Conservation (phyloP, 192 early-diverging fungal species). For the Coemansia sp. region DNA sequence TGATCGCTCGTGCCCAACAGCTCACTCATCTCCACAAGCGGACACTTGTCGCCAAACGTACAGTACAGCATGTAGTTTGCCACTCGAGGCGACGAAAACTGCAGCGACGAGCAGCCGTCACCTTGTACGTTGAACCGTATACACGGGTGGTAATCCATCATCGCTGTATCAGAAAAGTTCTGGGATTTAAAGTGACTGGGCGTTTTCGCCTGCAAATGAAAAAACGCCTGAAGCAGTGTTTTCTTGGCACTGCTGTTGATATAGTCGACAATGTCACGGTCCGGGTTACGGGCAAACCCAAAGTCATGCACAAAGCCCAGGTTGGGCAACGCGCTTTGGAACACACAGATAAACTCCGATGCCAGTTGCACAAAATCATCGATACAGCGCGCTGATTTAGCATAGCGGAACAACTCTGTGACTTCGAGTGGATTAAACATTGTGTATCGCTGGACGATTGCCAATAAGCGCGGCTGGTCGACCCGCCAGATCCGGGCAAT, state of each 20-base stretch:
- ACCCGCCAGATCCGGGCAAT: too few relatives aligned
- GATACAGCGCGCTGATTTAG: neutral
- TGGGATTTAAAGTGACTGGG: neutral
- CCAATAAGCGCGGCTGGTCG: too few relatives aligned
- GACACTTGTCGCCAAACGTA: neutral
- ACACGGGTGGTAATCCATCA: neutral
- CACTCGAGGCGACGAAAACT: neutral
- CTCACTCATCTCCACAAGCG: neutral
- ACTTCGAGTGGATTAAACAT: neutral
- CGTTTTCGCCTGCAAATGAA: neutral
- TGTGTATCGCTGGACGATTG: neutral
- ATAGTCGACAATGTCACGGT: too few relatives aligned
- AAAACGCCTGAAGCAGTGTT: neutral
- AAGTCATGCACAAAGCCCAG: too few relatives aligned
- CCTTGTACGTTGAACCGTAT: neutral
- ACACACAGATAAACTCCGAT: neutral
- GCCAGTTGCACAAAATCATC: neutral
- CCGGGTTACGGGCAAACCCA: too few relatives aligned
- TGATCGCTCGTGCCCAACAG: neutral
- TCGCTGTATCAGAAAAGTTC: neutral
- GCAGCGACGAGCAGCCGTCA: neutral
- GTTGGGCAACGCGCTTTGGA: neutral
- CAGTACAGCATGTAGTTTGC: neutral
- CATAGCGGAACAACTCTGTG: neutral
- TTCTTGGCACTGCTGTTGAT: neutral